Evolutionary conservation across 2,329 filamentous ascomycete genomes (phyloP).

Genomic region (Hawksworthiomyces lignivorus): DNA sequence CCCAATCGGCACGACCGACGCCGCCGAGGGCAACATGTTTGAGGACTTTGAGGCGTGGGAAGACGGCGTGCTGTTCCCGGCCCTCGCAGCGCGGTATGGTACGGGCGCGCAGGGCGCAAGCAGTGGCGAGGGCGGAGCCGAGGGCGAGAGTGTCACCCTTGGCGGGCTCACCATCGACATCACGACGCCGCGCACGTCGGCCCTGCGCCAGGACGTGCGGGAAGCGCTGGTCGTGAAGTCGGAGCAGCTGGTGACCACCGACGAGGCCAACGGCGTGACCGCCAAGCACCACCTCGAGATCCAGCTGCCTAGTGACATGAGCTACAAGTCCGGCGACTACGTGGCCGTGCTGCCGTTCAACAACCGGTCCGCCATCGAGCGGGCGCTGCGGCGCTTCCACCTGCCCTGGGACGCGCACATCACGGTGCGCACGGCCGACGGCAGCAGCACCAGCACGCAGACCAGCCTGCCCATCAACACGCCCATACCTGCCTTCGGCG

Average conservation of each 20-base stretch:
- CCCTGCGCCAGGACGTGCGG: conserved; percentile 49
- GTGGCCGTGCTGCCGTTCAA: conserved; percentile 67
- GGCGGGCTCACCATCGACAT: conserved; percentile 30
- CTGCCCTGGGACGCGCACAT: conserved; percentile 66
- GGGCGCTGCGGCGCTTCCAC: conserved; percentile 56
- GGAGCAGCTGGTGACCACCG: conserved; percentile 40
- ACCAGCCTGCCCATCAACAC: conserved; percentile 46
- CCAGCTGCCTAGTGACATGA: conserved; percentile 55
- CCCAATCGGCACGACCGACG: conserved; percentile 50
- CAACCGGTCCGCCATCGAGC: conserved; percentile 49
- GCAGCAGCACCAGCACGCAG: conserved; percentile 42
- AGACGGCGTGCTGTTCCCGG: conserved; percentile 45
- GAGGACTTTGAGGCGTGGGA: conserved; percentile 61
- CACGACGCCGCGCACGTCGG: conserved; percentile 46
- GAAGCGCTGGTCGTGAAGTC: no score
- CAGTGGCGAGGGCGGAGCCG: no score
- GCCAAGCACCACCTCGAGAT: conserved; percentile 60
- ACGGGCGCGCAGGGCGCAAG: no score
- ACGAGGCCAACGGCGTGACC: conserved; percentile 38
- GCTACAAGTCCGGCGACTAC: conserved; percentile 68
- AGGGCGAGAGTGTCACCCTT: no score
- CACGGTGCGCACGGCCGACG: no score
- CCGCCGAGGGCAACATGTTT: conserved; percentile 57
- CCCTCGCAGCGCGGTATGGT: no score
- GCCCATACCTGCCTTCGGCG: conserved; percentile 52